Evolutionary conservation across 441 rosid genomes (phyloP), one percentile per base, ranked within the genome.

Genomic region (Cnidoscolus chayamansa): DNA sequence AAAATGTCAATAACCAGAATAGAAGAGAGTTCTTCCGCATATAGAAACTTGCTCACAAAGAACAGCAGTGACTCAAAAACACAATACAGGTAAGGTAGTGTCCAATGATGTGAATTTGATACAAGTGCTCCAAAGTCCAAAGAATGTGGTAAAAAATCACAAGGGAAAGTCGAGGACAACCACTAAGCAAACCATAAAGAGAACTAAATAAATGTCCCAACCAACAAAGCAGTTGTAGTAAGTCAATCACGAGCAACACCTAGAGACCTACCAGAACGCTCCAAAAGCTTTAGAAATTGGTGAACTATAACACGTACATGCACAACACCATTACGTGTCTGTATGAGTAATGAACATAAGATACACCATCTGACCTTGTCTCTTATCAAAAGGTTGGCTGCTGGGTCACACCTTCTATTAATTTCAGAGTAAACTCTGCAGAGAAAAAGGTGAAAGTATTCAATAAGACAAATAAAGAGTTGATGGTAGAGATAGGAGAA

Each of bases 221-320:
- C 91, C 76, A 87, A 81, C 80, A 83, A 84, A 84, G 78, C 79
- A 78, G 75, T 72, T 79, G 77, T 77, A 73, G 79, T 56, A 75
- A 86, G 82, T 83, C 73, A 80, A 67, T 89, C 92, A 92, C 91
- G 91, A 84, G 92, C 70, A 72, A 76, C 74, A 75, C 54, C 78
- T 68, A 80, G 69, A 77, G 57, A 79, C 80, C 81, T 76, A 78
- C 85, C 65, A 77, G 66, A 83, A 76, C 74, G 78, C 74, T 77
- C 81, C 79, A 74, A 67, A 79, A 70, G 64, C 45, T 73, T 57
- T 74, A 35, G 68, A 68, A 73, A 15, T 59, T 60, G 67, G 72
- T 48, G 53, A 62, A 57, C 30, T 49, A 53, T 20, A 35, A 53
- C 40, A 62, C 48, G 67, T 62, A 51, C 57, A 12, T 54, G 45